phyloP scores from a whole-genome alignment of 495 filamentous ascomycete genomes.

The Oidiodendron maius region DNA sequence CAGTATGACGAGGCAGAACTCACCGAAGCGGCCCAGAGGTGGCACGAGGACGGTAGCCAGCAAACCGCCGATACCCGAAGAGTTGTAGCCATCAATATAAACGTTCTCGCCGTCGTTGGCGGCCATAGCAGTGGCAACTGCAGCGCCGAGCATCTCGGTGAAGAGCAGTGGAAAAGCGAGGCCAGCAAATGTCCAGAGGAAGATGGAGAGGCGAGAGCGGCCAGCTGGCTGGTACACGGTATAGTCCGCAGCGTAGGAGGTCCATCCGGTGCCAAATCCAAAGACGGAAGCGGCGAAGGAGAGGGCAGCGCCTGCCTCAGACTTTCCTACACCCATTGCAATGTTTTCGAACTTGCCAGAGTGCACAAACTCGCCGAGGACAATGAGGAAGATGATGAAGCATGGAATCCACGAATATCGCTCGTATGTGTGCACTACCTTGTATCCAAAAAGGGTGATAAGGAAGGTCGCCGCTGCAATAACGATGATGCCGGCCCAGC shows the following conservation, averaged over 20 bases:
- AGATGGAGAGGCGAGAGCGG: constrained; percentile 54
- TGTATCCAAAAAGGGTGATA: constrained; percentile 72
- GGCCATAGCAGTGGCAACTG: constrained; percentile 58
- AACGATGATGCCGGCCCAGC: constrained; percentile 71
- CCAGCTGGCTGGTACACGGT: constrained; percentile 71
- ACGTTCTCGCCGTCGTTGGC: constrained; percentile 34
- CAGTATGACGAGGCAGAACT: constrained; percentile 78
- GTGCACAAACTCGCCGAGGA: constrained; percentile 67
- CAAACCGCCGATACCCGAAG: constrained; percentile 64
- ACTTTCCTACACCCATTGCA: constrained; percentile 55
- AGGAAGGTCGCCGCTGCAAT: constrained; percentile 66
- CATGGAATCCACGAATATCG: constrained; percentile 75
- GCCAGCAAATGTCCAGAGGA: constrained; percentile 64
- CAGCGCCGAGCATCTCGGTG: constrained; percentile 73
- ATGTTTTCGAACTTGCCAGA: constrained; percentile 67
- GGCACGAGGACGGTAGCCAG: constrained; percentile 61
- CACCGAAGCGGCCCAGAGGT: constrained; percentile 66
- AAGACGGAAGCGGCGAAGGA: constrained; percentile 70
- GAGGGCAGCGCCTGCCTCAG: constrained; percentile 59
- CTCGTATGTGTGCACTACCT: constrained; percentile 75
- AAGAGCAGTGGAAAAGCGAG: constrained; percentile 69
- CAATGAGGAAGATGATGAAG: constrained; percentile 71
- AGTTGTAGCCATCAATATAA: constrained; percentile 54
- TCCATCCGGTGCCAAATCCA: constrained; percentile 79
- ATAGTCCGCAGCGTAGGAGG: constrained; percentile 74